Conservation (phyloP, 192 early-diverging fungal genomes). For the Coemansia aciculifera region DNA sequence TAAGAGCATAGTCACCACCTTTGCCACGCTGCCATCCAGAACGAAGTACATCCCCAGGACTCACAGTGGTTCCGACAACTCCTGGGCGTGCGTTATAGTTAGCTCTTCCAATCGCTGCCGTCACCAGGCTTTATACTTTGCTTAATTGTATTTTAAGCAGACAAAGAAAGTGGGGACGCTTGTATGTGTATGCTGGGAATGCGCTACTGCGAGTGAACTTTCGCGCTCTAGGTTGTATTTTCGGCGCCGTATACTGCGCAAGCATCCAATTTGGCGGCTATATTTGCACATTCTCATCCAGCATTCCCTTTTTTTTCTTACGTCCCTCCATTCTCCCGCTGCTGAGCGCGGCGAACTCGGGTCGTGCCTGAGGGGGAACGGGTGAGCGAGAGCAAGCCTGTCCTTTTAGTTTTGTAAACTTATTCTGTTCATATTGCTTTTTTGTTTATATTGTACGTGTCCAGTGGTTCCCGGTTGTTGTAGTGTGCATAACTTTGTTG, state of each 20-base stretch:
- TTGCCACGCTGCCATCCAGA: too few species aligned
- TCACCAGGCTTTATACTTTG: background rate
- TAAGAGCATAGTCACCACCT: too few species aligned
- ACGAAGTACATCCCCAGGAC: too few species aligned
- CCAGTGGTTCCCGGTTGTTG: background rate
- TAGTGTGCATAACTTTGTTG: background rate
- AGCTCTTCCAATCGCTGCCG: background rate
- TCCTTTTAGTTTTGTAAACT: background rate
- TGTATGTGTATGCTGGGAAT: constrained; percentile 9
- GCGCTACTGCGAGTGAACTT: constrained; percentile 10
- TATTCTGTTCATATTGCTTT: background rate
- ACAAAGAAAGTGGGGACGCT: background rate
- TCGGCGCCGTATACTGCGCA: background rate
- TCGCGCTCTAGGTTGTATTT: background rate
- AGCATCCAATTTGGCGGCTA: constrained; percentile 2
- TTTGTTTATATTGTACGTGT: background rate
- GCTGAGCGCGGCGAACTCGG: background rate
- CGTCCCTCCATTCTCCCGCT: constrained; percentile 1
- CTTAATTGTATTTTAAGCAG: background rate
- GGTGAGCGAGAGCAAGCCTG: background rate
- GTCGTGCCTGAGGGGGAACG: background rate
- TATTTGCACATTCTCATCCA: constrained; percentile 7
- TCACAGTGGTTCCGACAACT: too few species aligned
- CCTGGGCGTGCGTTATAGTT: background rate
- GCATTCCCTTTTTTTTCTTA: background rate